phyloP scores from a whole-genome alignment of 257 asterid species.

The Craterostigma plantagineum region DNA sequence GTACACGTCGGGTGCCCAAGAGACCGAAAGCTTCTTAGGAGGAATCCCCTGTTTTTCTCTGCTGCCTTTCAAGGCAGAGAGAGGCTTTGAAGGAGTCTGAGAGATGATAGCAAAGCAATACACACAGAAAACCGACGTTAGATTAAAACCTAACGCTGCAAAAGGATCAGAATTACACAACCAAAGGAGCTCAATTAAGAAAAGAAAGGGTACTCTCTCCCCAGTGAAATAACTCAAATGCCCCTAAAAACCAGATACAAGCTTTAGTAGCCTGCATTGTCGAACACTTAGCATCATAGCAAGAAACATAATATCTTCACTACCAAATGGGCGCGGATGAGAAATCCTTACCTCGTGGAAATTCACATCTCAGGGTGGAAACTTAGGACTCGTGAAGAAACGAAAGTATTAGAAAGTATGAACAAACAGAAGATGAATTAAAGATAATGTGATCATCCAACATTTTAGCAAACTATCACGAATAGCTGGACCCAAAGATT shows the following conservation, averaged over 20 bases:
- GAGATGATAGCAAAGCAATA: conserved; percentile 13
- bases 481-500: too few species aligned
- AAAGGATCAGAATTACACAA: background rate
- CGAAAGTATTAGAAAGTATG: too few species aligned
- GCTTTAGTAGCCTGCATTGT: conserved; percentile 4
- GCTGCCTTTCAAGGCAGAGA: conserved; percentile 94
- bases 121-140: conserved; percentile 3
- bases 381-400: too few species aligned
- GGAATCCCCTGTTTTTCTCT: conserved; percentile 59
- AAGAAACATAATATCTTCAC: too few species aligned
- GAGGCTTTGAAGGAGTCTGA: conserved; percentile 44
- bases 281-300: background rate
- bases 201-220: conserved; percentile 1
- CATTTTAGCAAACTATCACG: too few species aligned
- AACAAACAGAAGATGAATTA: too few species aligned
- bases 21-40: conserved; percentile 40
- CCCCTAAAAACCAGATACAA: conserved; percentile 1
- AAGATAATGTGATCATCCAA: too few species aligned
- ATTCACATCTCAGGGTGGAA: too few species aligned
- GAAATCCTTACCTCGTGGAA: too few species aligned
- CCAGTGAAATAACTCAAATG: conserved; percentile 7
- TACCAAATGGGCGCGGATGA: too few species aligned
- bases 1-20: conserved; percentile 89
- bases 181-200: background rate
- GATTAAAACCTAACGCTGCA: background rate